These are phyloP conservation scores for Coemansia sp. DNA, from an alignment of 192 early-diverging fungal species.

Conservation along the genomic window DNA sequence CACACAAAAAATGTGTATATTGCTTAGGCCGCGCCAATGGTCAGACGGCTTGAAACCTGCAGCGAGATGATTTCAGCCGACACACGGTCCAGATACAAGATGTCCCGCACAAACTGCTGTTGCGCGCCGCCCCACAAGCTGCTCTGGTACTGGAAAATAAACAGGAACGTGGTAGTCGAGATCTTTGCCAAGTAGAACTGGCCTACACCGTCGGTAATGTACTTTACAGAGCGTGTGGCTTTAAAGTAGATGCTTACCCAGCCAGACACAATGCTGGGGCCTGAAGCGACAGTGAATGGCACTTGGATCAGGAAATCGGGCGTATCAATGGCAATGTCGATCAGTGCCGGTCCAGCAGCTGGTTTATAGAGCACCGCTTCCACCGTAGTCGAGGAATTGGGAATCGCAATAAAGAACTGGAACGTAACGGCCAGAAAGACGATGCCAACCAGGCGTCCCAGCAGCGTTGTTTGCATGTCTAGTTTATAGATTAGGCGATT, in stretches of 20 bases:
- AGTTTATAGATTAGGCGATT: background rate
- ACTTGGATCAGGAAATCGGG: conserved; percentile 35
- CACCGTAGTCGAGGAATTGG: background rate
- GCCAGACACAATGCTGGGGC: conserved; percentile 23
- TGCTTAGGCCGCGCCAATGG: background rate
- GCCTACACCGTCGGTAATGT: conserved; percentile 20
- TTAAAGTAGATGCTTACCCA: conserved; percentile 31
- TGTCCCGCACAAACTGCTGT: conserved; percentile 18
- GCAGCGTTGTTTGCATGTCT: background rate
- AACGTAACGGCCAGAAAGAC: background rate
- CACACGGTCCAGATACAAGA: conserved; percentile 37
- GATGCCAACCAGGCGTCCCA: background rate
- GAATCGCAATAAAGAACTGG: conserved; percentile 2
- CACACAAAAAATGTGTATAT: background rate
- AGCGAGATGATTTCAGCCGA: conserved; percentile 25
- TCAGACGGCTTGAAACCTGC: conserved; percentile 9
- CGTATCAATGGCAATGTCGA: conserved; percentile 19
- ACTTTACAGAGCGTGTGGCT: conserved; percentile 35
- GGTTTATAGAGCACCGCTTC: background rate
- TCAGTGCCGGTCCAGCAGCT: conserved; percentile 3
- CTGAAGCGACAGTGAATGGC: conserved; percentile 30
- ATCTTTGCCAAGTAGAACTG: conserved; percentile 27
- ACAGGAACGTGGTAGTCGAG: conserved; percentile 38
- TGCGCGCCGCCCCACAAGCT: conserved; percentile 1
- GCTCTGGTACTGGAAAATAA: conserved; percentile 31